Evolutionary conservation across 23 red algal genomes (phyloP).

Genomic region (Agarophyton chilense): DNA sequence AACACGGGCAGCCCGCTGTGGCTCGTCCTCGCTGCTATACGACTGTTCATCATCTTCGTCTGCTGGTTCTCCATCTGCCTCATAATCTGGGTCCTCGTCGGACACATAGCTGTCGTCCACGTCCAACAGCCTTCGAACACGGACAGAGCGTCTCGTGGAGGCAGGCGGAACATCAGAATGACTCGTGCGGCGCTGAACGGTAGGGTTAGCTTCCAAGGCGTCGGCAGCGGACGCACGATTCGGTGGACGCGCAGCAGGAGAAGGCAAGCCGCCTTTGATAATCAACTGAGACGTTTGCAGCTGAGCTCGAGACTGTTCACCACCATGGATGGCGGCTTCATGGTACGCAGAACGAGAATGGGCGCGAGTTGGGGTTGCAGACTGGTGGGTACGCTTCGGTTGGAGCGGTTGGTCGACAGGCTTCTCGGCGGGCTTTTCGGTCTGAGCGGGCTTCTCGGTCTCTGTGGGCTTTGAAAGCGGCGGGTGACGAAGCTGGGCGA

Average conservation of each 20-base stretch:
- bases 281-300: too few species aligned
- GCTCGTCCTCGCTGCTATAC: not conserved
- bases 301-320: too few species aligned
- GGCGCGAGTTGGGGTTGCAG: not conserved
- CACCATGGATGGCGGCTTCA: not conserved
- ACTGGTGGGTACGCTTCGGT: too few species aligned
- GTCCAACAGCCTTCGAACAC: not conserved
- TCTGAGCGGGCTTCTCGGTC: too few species aligned
- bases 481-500: not conserved
- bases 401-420: not conserved
- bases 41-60: conserved; percentile 13
- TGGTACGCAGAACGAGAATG: not conserved
- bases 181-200: not conserved
- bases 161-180: not conserved
- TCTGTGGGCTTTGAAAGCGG: not conserved
- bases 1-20: not conserved
- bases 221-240: not conserved
- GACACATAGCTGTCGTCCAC: conserved; percentile 1
- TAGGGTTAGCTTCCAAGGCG: not conserved
- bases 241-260: not conserved
- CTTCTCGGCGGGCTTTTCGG: not conserved
- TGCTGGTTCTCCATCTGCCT: too few species aligned
- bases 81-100: conserved; percentile 26
- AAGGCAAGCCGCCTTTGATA: not conserved
- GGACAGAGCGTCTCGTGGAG: not conserved